phyloP scores from a whole-genome alignment of 2,329 filamentous ascomycete genomes.

The Stemphylium vesicarium region DNA sequence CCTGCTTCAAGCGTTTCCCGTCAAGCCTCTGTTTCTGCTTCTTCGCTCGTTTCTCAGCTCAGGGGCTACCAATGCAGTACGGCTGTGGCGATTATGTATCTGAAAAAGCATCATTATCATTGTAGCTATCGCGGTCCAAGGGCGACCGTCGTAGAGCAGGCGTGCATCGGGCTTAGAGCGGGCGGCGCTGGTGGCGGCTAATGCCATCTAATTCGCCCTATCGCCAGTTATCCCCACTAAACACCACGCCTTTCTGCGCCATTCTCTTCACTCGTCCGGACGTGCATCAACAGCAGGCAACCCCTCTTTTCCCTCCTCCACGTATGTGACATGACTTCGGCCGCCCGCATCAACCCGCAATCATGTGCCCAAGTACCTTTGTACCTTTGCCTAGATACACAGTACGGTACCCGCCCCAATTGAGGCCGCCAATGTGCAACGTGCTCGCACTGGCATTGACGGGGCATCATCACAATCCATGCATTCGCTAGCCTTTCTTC shows the following conservation, averaged over 20 bases:
- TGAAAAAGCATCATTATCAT: neutral
- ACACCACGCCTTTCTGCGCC: constrained; percentile 6
- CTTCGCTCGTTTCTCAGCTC: too few relatives aligned
- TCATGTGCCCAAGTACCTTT: constrained; percentile 26
- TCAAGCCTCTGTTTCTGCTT: neutral
- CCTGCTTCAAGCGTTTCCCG: neutral
- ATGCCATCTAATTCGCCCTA: constrained; percentile 14
- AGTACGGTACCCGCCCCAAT: neutral
- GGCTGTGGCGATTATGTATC: neutral
- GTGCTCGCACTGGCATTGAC: too few relatives aligned
- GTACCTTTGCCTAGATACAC: neutral
- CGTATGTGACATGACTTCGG: constrained; percentile 12
- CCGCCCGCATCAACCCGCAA: constrained; percentile 20
- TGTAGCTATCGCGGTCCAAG: neutral
- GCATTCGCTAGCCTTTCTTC: too few relatives aligned
- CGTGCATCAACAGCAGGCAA: constrained; percentile 12
- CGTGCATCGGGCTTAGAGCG: neutral
- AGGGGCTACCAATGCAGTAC: too few relatives aligned
- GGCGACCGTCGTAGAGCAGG: neutral
- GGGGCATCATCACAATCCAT: too few relatives aligned
- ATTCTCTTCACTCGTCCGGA: constrained; percentile 4
- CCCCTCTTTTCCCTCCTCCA: constrained; percentile 18
- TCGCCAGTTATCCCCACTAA: constrained; percentile 7
- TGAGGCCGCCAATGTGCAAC: too few relatives aligned
- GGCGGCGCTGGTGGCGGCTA: neutral